Base-by-base conservation (phyloP, 805 yeast species). In the Schwanniomyces vanrijiae region DNA sequence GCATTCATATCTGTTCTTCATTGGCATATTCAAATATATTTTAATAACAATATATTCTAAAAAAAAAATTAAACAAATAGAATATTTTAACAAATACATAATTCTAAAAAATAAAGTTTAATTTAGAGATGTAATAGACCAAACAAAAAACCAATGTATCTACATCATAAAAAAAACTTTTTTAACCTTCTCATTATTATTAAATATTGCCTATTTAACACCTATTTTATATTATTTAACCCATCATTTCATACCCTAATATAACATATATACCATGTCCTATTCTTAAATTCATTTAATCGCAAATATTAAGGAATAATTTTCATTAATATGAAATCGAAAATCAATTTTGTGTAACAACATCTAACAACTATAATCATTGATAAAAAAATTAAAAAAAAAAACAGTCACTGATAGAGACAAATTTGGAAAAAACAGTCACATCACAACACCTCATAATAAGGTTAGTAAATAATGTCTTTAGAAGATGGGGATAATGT, bases 241-340 rank as follows among this genome's bases (percentile, higher is more conserved):
- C 75, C 58, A 80, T 83, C n/a, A 80, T n/a, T 76, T n/a, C 60
- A 16, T 31, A 14, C 11, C 14, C 14, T 31, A 9, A 14, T n/a
- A 31, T 31, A 31, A 16, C 10, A 31, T 4, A 4, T 31, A 31
- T 31, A 31, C 35, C 7, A 16, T 7, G n/a, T 13, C 35, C 18
- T 7, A 31, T 31, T 8, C 10, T 18, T 4, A 9, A 34, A 16
- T 14, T 34, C 11, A 34, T 16, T 14, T 34, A 28, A 7, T 34
- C 13, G 5, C 3, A 14, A 18, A 34, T 34, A 2, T 8, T 4
- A 7, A 18, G 22, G 3, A 3, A 18, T 8, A 20, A 8, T 20
- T 28, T 28, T 29, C 35, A 18, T 2, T 31, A 31, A 19, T 37
- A 21, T 37, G 7, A 19, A 19, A 20, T 9, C 1, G 16, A 21